A percentile compares a stretch with the other conserved stretches of the same genome.
phyloP scores from a whole-genome alignment of 2,329 filamentous ascomycete species.

The Ilyonectria destructans region DNA sequence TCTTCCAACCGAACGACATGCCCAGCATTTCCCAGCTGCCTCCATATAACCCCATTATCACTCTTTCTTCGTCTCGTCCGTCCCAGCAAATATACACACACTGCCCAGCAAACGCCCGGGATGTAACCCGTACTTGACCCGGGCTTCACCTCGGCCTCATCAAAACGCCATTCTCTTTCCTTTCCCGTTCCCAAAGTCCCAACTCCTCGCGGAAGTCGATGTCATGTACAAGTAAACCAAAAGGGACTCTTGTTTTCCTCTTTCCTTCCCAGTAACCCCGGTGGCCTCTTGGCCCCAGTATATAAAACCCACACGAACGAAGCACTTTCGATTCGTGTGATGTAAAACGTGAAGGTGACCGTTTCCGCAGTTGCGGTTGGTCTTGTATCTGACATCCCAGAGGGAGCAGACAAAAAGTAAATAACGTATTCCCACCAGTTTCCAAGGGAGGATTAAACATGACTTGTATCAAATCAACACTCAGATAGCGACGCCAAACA shows the following conservation, averaged over 20 bases:
- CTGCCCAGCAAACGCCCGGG: slow-evolving; percentile 14
- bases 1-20: slow-evolving; percentile 49
- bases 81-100: slow-evolving; percentile 10
- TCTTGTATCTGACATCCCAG: slow-evolving; percentile 22
- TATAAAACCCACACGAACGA: slow-evolving; percentile 47
- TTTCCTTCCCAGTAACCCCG: slow-evolving; percentile 37
- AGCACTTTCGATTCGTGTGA: slow-evolving; percentile 50
- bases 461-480: slow-evolving; percentile 12
- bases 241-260: slow-evolving; percentile 42
- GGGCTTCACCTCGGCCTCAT: not conserved
- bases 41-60: slow-evolving; percentile 38
- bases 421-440: slow-evolving; percentile 39
- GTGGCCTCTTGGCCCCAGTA: slow-evolving; percentile 40
- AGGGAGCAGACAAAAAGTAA: slow-evolving; percentile 20
- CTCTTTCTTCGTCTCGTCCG: slow-evolving; percentile 11
- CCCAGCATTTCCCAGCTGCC: slow-evolving; percentile 41
- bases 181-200: slow-evolving; percentile 28
- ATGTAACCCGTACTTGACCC: slow-evolving; percentile 6
- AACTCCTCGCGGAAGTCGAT: slow-evolving; percentile 35
- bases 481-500: slow-evolving; percentile 35
- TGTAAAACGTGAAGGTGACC: slow-evolving; percentile 49
- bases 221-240: slow-evolving; percentile 41
- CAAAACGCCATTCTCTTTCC: slow-evolving; percentile 38
- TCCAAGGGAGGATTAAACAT: slow-evolving; percentile 30
- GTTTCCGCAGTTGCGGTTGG: slow-evolving; percentile 22